phyloP scores from a whole-genome alignment of 2,329 filamentous ascomycete species.

The Dactylonectria macrodidyma region DNA sequence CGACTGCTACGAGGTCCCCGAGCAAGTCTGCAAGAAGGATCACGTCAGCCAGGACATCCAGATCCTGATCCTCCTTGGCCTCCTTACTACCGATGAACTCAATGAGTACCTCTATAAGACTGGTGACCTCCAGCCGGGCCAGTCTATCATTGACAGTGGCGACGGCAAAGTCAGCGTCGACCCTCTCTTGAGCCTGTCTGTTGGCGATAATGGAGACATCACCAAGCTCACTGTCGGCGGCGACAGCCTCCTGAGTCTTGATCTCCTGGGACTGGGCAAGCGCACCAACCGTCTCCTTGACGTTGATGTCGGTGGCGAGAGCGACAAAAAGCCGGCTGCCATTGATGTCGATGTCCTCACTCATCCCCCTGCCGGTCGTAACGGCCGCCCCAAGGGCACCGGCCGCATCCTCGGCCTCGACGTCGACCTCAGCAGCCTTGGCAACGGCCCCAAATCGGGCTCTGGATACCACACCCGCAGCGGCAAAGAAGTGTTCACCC shows the following conservation, averaged over 20 bases:
- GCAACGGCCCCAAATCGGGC: slow-evolving; percentile 55
- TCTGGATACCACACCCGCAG: slow-evolving; percentile 35
- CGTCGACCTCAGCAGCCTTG: slow-evolving; percentile 11
- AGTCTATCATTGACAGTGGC: slow-evolving; percentile 2
- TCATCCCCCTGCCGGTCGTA: not conserved
- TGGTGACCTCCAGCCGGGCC: slow-evolving; percentile 23
- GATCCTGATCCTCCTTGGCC: slow-evolving; percentile 39
- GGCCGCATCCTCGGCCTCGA: slow-evolving; percentile 27
- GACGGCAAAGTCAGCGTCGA: slow-evolving; percentile 22
- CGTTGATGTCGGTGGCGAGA: slow-evolving; percentile 34
- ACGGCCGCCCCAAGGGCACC: slow-evolving; percentile 20
- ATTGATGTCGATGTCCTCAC: slow-evolving; percentile 33
- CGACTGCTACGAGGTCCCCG: slow-evolving; percentile 35
- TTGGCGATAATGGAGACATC: slow-evolving; percentile 23
- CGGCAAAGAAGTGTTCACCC: slow-evolving; percentile 26
- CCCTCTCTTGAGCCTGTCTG: slow-evolving; percentile 25
- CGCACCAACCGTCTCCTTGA: slow-evolving; percentile 24
- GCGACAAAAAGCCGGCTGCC: slow-evolving; percentile 26
- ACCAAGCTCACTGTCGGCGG: slow-evolving; percentile 17
- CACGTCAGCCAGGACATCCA: slow-evolving; percentile 40
- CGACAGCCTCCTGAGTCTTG: slow-evolving; percentile 20
- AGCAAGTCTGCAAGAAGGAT: slow-evolving; percentile 42
- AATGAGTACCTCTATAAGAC: slow-evolving; percentile 41
- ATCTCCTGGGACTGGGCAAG: slow-evolving; percentile 23
- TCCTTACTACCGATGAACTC: slow-evolving; percentile 41